phyloP scores from a whole-genome alignment of 306 rosid genomes.

The Datisca glomerata region DNA sequence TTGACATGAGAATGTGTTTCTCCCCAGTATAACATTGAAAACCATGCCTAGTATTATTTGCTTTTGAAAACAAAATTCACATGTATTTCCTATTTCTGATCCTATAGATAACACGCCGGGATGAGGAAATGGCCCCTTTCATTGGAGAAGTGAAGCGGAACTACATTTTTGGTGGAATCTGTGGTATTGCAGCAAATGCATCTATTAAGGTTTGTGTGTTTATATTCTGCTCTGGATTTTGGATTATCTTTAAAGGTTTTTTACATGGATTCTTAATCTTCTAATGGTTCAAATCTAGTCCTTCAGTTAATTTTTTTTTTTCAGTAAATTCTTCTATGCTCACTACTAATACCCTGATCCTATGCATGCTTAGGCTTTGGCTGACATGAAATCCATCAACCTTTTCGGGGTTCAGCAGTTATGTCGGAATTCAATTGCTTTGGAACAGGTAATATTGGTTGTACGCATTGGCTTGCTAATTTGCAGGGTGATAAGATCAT shows the following conservation, averaged over 20 bases:
- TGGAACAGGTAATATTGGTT: constrained; percentile 88
- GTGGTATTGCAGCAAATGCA: constrained; percentile 73
- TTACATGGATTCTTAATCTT: too few species aligned
- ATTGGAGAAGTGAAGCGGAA: constrained; percentile 60
- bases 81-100: constrained; percentile 17
- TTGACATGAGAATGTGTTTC: too few species aligned
- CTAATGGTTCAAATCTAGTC: too few species aligned
- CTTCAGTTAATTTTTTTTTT: too few species aligned
- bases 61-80: constrained; percentile 13
- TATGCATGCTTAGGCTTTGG: constrained; percentile 52
- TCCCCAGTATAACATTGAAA: too few species aligned
- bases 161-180: constrained; percentile 96
- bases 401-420: constrained; percentile 99
- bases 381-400: constrained; percentile 78
- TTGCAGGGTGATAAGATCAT: too few species aligned
- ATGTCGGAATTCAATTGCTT: constrained; percentile 87
- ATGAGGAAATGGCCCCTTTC: constrained; percentile 96
- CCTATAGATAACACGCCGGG: constrained; percentile 84
- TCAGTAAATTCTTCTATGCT: too few species aligned
- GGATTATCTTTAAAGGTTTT: too few species aligned
- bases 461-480: too few species aligned
- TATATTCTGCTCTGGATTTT: too few species aligned
- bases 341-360: too few species aligned
- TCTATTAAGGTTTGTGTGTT: constrained; percentile 50
- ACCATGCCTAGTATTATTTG: constrained; percentile 5